Evolutionary conservation across 495 filamentous ascomycete species (phyloP).

Genomic region (Glutinoglossum americanum): DNA sequence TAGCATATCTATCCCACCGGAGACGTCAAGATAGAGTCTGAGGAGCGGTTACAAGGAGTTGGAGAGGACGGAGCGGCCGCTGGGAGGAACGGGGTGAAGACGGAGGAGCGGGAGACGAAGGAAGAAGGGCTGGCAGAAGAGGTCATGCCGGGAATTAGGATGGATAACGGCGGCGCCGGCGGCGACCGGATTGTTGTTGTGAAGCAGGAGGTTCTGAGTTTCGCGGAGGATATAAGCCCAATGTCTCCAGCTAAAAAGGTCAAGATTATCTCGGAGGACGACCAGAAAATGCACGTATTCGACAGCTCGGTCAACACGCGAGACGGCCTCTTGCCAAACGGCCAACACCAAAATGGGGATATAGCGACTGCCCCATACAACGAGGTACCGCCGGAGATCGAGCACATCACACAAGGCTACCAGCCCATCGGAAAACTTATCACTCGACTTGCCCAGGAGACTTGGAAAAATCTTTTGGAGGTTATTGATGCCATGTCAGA

Average conservation of each 20-base stretch:
- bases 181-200: background rate
- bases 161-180: background rate
- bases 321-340: background rate
- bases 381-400: constrained; percentile 42
- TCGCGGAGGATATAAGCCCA: background rate
- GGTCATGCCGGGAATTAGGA: constrained; percentile 1
- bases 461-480: constrained; percentile 52
- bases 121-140: background rate
- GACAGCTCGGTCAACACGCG: background rate
- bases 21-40: constrained; percentile 2
- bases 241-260: background rate
- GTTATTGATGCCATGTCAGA: constrained; percentile 48
- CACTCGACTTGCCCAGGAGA: constrained; percentile 56
- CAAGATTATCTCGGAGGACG: background rate
- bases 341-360: background rate
- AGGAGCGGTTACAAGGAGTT: background rate
- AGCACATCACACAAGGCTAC: constrained; percentile 58
- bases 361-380: constrained; percentile 1
- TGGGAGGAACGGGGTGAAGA: background rate
- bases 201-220: background rate
- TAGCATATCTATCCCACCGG: background rate
- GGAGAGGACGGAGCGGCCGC: constrained; percentile 1
- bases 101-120: background rate
- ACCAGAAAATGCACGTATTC: background rate
- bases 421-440: constrained; percentile 48